Conservation (phyloP, 352 stramenopile species). For the Globisporangium apiculatum region DNA sequence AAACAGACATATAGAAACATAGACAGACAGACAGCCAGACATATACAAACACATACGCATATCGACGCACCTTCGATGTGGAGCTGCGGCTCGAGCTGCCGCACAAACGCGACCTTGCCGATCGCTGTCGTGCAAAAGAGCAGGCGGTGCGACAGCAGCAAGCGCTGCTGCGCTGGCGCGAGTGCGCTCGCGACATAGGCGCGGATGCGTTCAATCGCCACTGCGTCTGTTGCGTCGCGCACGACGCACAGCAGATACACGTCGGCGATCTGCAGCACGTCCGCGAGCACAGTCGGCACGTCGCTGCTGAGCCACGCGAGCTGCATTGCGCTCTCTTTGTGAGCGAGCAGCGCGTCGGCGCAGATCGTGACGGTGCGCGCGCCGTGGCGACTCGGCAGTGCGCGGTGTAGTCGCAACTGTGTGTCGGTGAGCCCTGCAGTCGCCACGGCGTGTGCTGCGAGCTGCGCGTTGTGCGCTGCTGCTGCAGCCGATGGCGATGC, state of each 20-base stretch:
- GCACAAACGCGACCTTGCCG: conserved; percentile 80
- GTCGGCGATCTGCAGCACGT: conserved; percentile 53
- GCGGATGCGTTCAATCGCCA: conserved; percentile 33
- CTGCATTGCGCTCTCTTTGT: conserved; percentile 15
- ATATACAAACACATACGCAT: neutral
- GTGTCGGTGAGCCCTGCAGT: conserved; percentile 37
- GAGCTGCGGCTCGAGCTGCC: conserved; percentile 80
- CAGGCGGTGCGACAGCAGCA: conserved; percentile 59
- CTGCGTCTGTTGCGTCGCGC: conserved; percentile 19
- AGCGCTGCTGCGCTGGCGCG: conserved; percentile 16
- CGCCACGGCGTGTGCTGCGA: conserved; percentile 21
- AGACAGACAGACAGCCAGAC: neutral
- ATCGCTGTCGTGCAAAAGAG: conserved; percentile 74
- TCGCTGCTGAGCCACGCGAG: conserved; percentile 43
- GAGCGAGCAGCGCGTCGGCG: conserved; percentile 33
- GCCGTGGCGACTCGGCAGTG: conserved; percentile 54
- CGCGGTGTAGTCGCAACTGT: conserved; percentile 49
- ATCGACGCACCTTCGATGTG: conserved; percentile 62
- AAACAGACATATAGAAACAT: too few species aligned
- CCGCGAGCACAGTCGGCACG: conserved; percentile 35
- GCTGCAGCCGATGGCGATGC: neutral
- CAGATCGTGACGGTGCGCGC: conserved; percentile 66
- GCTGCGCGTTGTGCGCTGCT: conserved; percentile 12
- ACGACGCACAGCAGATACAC: conserved; percentile 63
- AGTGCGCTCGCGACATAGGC: conserved; percentile 32